Conservation (phyloP, 306 rosid genomes). For the Cucumis cinereus region DNA sequence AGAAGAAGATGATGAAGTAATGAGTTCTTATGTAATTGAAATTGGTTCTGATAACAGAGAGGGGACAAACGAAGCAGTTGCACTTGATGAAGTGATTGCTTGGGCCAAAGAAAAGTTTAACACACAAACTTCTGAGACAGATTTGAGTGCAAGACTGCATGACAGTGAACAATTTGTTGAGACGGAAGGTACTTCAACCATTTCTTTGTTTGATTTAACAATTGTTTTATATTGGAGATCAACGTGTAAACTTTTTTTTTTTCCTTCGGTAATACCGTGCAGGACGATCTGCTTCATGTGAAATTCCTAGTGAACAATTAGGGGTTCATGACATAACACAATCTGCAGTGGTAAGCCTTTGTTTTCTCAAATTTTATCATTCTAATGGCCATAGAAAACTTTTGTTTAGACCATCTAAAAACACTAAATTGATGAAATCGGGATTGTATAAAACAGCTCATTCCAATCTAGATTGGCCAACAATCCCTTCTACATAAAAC, state of each 20-base stretch:
- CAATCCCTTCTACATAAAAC: background rate
- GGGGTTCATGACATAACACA: conserved; percentile 21
- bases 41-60: conserved; percentile 44
- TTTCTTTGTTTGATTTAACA: background rate
- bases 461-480: background rate
- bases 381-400: background rate
- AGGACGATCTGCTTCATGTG: conserved; percentile 33
- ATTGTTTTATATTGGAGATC: background rate
- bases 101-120: conserved; percentile 89
- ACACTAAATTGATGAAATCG: background rate
- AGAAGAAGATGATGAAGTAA: conserved; percentile 33
- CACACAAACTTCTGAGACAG: conserved; percentile 36
- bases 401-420: background rate
- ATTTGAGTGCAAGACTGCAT: conserved; percentile 23
- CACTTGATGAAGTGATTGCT: conserved; percentile 84
- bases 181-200: conserved; percentile 28
- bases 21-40: conserved; percentile 87
- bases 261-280: conserved; percentile 12
- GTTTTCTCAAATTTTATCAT: background rate
- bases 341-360: conserved; percentile 43
- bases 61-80: conserved; percentile 46
- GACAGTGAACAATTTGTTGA: conserved; percentile 25
- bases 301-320: background rate
- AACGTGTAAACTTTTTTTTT: background rate
- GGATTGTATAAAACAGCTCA: background rate